phyloP scores from a whole-genome alignment of 768 basidiomycete genomes.

The Tulasnella calospora region DNA sequence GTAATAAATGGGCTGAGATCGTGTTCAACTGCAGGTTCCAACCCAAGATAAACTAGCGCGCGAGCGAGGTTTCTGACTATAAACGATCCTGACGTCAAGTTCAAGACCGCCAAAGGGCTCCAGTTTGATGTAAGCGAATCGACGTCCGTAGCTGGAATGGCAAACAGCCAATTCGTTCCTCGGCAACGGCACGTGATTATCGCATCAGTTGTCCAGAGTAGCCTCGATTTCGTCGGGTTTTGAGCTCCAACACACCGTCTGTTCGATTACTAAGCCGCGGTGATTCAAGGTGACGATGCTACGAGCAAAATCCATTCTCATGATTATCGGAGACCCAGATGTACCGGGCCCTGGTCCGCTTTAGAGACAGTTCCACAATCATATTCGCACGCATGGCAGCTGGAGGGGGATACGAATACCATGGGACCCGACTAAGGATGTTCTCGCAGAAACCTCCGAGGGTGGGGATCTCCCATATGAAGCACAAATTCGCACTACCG shows the following conservation, averaged over 20 bases:
- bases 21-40: too few species aligned
- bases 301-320: slow-evolving; percentile 24
- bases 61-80: background rate
- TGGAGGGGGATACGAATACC: slow-evolving; percentile 14
- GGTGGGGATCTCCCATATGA: background rate
- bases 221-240: slow-evolving; percentile 10
- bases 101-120: slow-evolving; percentile 8
- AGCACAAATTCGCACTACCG: background rate
- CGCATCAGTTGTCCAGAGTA: slow-evolving; percentile 28
- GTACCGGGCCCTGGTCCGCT: slow-evolving; percentile 17
- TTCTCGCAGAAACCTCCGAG: background rate
- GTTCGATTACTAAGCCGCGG: slow-evolving; percentile 25
- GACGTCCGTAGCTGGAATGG: too few species aligned
- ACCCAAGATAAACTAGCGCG: background rate
- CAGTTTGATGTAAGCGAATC: slow-evolving; percentile 15
- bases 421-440: background rate
- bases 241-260: slow-evolving; percentile 23
- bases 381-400: background rate
- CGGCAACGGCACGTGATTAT: slow-evolving; percentile 29
- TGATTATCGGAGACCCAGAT: slow-evolving; percentile 19
- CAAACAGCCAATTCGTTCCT: background rate
- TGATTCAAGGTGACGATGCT: slow-evolving; percentile 29
- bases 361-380: slow-evolving; percentile 13
- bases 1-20: background rate
- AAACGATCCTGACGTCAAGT: slow-evolving; percentile 6